Evolutionary conservation across 2,329 filamentous ascomycete genomes (phyloP), one percentile per base, ranked within the genome.

Genomic region (Penicillium capsulatum): DNA sequence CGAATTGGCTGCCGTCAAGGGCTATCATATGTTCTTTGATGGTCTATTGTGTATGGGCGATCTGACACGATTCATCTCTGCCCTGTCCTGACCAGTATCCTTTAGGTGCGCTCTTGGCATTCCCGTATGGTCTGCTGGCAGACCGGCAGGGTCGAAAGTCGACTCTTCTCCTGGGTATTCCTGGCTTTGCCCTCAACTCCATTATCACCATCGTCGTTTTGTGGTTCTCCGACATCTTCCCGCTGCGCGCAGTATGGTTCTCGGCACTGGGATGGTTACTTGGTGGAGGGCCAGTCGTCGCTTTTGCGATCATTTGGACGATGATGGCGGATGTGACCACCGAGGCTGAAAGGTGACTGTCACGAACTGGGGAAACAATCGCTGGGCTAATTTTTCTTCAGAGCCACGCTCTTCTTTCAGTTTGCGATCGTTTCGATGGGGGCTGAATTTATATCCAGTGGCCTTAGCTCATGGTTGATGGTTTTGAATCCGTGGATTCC

Each of bases 261-360:
- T 71, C 71, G 0, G 70, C 67, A 5, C 51, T 66, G 17, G 66
- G 71, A 20, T 68, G 64, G 51, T 38, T 74, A 19, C 57, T 74
- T 17, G 71, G 71, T 2, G 73, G 72, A 26, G 72, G 72, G 0
- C 61, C 67, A 5, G 66, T 72, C 9, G 71, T 74, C 3, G 62
- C 68, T 2, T 61, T 67, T 44, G 69, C 72, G 2, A 64, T 74
- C 22, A 64, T 69, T 39, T 64, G 71, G 53, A 74, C 72, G 6
- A 73, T 75, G 68, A 63, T 75, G 47, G 63, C 71, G 0, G 73
- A 76, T 48, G 66, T 75, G n/a, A 68, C 66, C 5, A 70, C 65
- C 1, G 64, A 71, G 3, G 64, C 68, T 14, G 65, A 70, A 53
- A 63, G 71, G 65, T 61, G 51, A 19, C 35, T 14, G 10, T 9